Percentiles rank a stretch among this genome's conserved stretches.
phyloP scores from a whole-genome alignment of 805 yeast genomes.

The Ogataea chonburiensis region DNA sequence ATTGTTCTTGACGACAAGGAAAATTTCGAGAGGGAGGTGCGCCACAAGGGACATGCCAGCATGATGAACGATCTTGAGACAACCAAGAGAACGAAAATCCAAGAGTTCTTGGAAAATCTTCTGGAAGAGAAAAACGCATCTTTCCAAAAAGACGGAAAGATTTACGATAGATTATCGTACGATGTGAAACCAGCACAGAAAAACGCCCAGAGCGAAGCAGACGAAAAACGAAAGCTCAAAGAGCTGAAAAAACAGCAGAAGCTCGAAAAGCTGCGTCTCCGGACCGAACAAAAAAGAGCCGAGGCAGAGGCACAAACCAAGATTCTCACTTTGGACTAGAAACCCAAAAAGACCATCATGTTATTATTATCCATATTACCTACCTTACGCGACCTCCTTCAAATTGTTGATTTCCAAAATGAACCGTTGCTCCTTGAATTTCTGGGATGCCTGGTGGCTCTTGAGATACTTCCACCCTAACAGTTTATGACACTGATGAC shows the following conservation, averaged over 20 bases:
- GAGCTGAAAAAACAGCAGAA: constrained; percentile 36
- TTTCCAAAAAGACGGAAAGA: constrained; percentile 23
- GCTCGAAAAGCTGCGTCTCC: constrained; percentile 31
- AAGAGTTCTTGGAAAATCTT: constrained; percentile 30
- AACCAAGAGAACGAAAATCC: constrained; percentile 34
- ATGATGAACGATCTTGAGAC: constrained; percentile 34
- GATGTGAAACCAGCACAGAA: constrained; percentile 16
- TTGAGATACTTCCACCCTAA: constrained; percentile 66
- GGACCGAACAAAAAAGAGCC: constrained; percentile 21
- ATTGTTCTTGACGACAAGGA: constrained; percentile 42
- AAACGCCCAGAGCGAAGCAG: constrained; percentile 10
- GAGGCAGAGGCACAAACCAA: constrained; percentile 12
- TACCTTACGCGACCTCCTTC: constrained; percentile 14
- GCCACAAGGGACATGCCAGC: constrained; percentile 6
- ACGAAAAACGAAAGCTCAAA: constrained; percentile 33
- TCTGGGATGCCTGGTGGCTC: constrained; percentile 45
- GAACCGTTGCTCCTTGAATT: constrained; percentile 60
- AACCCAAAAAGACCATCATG: not conserved
- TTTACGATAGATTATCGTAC: constrained; percentile 19
- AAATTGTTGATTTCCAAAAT: constrained; percentile 45
- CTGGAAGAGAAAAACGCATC: constrained; percentile 27
- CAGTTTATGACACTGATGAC: constrained; percentile 51
- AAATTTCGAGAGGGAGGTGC: constrained; percentile 22
- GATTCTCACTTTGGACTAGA: constrained; percentile 18
- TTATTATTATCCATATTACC: constrained; percentile 3